Conservation (phyloP, 306 rosid genomes). For the Mimosa bimucronata region DNA sequence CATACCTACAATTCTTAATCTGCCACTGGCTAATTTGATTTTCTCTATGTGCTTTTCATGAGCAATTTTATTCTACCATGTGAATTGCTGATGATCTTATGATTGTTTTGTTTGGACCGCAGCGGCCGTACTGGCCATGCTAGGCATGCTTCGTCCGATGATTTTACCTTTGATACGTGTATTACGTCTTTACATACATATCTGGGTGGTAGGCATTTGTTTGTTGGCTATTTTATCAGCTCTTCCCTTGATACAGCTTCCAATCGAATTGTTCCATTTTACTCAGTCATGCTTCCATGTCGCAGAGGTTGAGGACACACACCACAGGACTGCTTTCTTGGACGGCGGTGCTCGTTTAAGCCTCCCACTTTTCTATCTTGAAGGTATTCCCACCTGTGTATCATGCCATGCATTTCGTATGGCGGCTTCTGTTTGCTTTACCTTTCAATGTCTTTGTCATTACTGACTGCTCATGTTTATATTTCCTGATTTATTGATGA, state of each 20-base stretch:
- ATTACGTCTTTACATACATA: constrained; percentile 81
- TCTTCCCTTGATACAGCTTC: background rate
- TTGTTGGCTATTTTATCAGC: background rate
- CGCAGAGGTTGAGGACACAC: constrained; percentile 95
- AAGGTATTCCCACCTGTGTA: constrained; percentile 50
- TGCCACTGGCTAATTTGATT: constrained; percentile 2
- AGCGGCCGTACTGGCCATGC: constrained; percentile 41
- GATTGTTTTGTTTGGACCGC: constrained; percentile 28
- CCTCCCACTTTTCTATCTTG: constrained; percentile 79
- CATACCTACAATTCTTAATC: background rate
- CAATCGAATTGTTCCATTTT: background rate
- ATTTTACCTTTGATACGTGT: constrained; percentile 55
- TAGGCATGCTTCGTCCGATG: constrained; percentile 40
- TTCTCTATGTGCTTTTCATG: background rate
- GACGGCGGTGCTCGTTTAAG: constrained; percentile 73
- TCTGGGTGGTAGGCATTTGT: constrained; percentile 75
- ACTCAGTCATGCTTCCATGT: constrained; percentile 24
- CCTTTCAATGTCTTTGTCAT: background rate
- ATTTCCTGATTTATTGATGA: background rate
- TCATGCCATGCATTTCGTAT: background rate
- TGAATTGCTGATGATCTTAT: constrained; percentile 5
- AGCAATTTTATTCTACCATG: background rate
- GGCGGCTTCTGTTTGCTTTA: background rate
- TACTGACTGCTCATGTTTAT: background rate
- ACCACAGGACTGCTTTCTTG: constrained; percentile 72